These are phyloP conservation scores for Apiospora phragmitis DNA, from an alignment of 2,329 filamentous ascomycete species.

Conservation along the genomic window DNA sequence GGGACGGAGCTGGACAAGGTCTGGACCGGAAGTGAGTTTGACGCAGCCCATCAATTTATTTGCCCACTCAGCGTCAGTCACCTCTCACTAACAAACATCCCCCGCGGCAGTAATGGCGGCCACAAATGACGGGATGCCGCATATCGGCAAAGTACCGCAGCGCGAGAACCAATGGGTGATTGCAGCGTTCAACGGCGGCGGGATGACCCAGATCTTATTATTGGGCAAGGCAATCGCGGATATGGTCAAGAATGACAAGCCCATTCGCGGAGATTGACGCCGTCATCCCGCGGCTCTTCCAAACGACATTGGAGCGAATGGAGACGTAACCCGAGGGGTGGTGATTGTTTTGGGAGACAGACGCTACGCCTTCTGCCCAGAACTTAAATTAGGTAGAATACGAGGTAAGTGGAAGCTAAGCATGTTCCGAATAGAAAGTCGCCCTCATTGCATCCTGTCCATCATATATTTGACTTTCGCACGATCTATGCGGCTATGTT, in stretches of 20 bases:
- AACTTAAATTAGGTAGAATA: background rate
- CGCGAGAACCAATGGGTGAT: background rate
- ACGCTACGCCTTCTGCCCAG: background rate
- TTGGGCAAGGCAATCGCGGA: constrained; percentile 12
- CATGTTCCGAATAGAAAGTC: background rate
- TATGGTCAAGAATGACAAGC: constrained; percentile 11
- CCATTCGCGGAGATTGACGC: constrained; percentile 13
- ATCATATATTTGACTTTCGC: background rate
- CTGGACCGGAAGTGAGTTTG: constrained; percentile 14
- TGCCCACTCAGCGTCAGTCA: too few species aligned
- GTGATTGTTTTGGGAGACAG: background rate
- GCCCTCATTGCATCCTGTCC: background rate
- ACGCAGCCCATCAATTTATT: background rate
- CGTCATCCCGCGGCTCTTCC: constrained; percentile 16
- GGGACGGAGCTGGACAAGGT: constrained; percentile 32
- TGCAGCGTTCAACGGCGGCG: constrained; percentile 10
- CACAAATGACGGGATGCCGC: background rate
- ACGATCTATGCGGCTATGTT: background rate
- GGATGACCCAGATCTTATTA: constrained; percentile 13
- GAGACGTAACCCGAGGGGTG: background rate
- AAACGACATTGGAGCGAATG: constrained; percentile 15
- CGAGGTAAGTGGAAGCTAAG: background rate
- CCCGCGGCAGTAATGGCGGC: background rate
- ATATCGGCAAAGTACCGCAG: background rate
- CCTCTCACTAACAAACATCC: background rate